Percentiles rank a stretch among this genome's conserved stretches.
Evolutionary conservation across 2,329 filamentous ascomycete species (phyloP).

Genomic region (Colletotrichum horii): DNA sequence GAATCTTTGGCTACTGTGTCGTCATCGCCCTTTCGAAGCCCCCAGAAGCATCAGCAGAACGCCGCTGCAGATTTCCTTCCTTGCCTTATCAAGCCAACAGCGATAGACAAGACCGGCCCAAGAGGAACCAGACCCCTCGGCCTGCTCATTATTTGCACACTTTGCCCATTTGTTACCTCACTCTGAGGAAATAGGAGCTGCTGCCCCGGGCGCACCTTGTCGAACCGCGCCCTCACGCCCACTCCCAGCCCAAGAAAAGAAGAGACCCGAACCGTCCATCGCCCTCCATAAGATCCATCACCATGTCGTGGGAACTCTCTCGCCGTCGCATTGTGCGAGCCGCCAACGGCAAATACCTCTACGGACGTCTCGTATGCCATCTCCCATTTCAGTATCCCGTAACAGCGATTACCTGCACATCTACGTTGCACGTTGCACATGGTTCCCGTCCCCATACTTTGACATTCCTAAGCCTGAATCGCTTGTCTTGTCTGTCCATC

Average conservation of each 20-base stretch:
- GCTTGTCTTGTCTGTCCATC: neutral
- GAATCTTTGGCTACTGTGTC: constrained; percentile 13
- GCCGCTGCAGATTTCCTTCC: neutral
- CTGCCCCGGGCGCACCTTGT: neutral
- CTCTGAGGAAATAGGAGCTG: neutral
- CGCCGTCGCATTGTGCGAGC: constrained; percentile 67
- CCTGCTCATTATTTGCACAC: neutral
- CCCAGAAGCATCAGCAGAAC: constrained; percentile 3
- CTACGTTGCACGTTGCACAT: neutral
- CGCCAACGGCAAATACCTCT: constrained; percentile 76
- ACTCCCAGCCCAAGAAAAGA: neutral
- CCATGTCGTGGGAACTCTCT: constrained; percentile 64
- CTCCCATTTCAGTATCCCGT: constrained; percentile 2
- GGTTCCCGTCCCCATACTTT: neutral
- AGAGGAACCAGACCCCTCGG: neutral
- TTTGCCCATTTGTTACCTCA: constrained; percentile 6
- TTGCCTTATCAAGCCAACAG: neutral
- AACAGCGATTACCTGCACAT: neutral
- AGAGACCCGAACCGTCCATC: constrained; percentile 20
- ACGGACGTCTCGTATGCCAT: constrained; percentile 71
- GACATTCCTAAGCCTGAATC: constrained; percentile 5
- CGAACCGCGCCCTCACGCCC: neutral
- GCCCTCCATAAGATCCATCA: constrained; percentile 23
- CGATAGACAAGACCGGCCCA: neutral
- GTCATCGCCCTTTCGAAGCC: constrained; percentile 17